Conservation (phyloP, 1,284 basidiomycete species). For the Puccinia hordei region DNA sequence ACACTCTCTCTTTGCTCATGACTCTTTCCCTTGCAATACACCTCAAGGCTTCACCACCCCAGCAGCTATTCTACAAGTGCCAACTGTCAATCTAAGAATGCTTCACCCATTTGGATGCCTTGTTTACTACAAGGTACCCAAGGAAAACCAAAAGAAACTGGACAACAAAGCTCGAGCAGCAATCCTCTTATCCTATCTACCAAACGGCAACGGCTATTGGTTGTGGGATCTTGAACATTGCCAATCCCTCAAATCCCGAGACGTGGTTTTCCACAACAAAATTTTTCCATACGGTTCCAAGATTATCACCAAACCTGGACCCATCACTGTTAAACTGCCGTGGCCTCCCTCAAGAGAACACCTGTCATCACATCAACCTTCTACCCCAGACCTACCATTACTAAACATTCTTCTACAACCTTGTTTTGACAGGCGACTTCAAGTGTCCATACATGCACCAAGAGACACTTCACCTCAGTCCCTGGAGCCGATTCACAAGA, state of each 20-base stretch:
- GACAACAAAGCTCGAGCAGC: not conserved
- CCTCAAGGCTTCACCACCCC: too few species aligned
- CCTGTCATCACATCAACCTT: too few species aligned
- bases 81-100: not conserved
- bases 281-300: not conserved
- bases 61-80: too few species aligned
- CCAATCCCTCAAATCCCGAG: not conserved
- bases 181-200: not conserved
- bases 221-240: not conserved
- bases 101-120: too few species aligned
- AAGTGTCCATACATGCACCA: too few species aligned
- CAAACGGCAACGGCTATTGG: not conserved
- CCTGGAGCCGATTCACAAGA: too few species aligned
- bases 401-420: too few species aligned
- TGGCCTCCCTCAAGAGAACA: not conserved
- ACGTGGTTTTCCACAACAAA: not conserved
- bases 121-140: not conserved
- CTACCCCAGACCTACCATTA: too few species aligned
- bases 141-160: not conserved
- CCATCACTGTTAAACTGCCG: not conserved
- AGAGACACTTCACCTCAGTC: too few species aligned
- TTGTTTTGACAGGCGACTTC: too few species aligned
- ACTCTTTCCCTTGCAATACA: too few species aligned
- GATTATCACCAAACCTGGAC: not conserved
- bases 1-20: too few species aligned